These are phyloP conservation scores for Leucoagaricus sp. DNA, from an alignment of 1,284 basidiomycete species.

Conservation along the genomic window DNA sequence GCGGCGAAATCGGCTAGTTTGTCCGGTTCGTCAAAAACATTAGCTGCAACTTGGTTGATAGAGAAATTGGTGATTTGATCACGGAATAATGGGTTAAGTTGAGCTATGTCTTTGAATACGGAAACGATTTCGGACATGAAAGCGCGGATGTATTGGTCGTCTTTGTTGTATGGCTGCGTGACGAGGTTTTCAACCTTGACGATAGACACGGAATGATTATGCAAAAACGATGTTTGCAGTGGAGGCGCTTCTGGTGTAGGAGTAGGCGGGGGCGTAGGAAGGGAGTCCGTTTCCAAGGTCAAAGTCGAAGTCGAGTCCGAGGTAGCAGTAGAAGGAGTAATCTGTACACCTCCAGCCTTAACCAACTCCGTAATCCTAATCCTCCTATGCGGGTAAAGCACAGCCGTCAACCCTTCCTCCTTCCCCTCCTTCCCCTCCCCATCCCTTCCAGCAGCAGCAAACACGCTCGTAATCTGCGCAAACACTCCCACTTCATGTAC, in stretches of 20 bases:
- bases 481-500: conserved; percentile 97
- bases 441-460: conserved; percentile 67
- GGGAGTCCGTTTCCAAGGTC: not conserved
- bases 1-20: conserved; percentile 98
- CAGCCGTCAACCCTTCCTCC: conserved; percentile 91
- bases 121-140: conserved; percentile 97
- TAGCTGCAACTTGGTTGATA: conserved; percentile 93
- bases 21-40: conserved; percentile 98
- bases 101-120: conserved; percentile 98
- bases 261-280: conserved; percentile 3
- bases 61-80: conserved; percentile 98
- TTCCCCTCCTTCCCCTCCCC: conserved; percentile 73
- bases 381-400: conserved; percentile 93
- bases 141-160: conserved; percentile 92
- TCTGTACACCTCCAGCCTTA: conserved; percentile 53
- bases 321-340: conserved; percentile 29
- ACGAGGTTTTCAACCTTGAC: conserved; percentile 88
- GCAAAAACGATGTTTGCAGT: conserved; percentile 85
- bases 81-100: conserved; percentile 96
- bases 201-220: conserved; percentile 87
- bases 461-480: conserved; percentile 96
- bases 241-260: conserved; percentile 47
- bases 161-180: conserved; percentile 87
- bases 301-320: not conserved
- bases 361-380: conserved; percentile 90